Evolutionary conservation across 441 rosid genomes (phyloP).

Genomic region (Codiaeum variegatum): DNA sequence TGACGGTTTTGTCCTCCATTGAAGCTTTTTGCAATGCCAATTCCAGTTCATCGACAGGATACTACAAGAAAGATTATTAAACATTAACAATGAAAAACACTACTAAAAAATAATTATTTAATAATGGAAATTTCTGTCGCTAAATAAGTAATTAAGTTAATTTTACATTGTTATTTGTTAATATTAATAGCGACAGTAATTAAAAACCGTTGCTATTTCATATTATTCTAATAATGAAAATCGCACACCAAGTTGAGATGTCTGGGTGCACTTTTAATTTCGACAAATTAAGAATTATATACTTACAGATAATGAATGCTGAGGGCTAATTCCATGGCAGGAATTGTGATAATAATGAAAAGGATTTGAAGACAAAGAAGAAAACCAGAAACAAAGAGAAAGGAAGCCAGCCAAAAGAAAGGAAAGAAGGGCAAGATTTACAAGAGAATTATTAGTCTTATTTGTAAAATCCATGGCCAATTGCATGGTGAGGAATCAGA

Average conservation of each 20-base stretch:
- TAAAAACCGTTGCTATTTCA: too few species aligned
- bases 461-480: conserved; percentile 16
- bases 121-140: too few species aligned
- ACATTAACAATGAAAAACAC: background rate
- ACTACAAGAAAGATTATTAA: background rate
- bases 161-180: too few species aligned
- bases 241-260: too few species aligned
- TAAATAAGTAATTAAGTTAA: too few species aligned
- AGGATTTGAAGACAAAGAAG: conserved; percentile 21
- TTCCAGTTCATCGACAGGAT: conserved; percentile 40
- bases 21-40: conserved; percentile 41
- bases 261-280: too few species aligned
- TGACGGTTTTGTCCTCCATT: conserved; percentile 55
- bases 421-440: conserved; percentile 16
- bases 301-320: conserved; percentile 23
- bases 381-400: conserved; percentile 27
- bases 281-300: background rate
- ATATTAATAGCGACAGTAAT: too few species aligned
- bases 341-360: conserved; percentile 3
- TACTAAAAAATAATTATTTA: too few species aligned
- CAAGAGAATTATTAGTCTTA: background rate
- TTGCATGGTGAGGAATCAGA: too few species aligned
- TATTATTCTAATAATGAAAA: too few species aligned
- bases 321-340: background rate
- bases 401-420: conserved; percentile 35